phyloP scores from a whole-genome alignment of 345 rosid genomes.

The Clausena lansium region DNA sequence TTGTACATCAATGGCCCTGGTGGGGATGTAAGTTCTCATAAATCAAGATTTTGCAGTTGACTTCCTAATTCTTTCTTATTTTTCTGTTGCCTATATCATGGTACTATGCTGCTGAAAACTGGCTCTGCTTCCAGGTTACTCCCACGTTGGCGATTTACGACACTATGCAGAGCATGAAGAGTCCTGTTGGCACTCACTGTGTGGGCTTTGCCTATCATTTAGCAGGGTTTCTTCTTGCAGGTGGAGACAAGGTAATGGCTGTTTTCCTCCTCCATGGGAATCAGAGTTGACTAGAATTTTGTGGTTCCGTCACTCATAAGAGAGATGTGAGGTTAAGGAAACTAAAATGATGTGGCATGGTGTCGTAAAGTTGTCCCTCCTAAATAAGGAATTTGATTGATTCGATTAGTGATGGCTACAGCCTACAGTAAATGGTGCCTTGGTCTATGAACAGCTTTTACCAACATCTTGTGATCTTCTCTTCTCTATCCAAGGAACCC shows the following conservation, averaged over 20 bases:
- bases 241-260: conserved; percentile 78
- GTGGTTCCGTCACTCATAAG: not conserved
- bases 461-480: not conserved
- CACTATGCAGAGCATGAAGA: conserved; percentile 81
- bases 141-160: conserved; percentile 85
- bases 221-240: conserved; percentile 84
- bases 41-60: conserved; percentile 6
- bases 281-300: not conserved
- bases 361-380: not conserved
- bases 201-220: conserved; percentile 80
- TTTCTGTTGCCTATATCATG: conserved; percentile 1
- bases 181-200: conserved; percentile 73
- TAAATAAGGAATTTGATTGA: not conserved
- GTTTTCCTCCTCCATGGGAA: not conserved
- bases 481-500: not conserved
- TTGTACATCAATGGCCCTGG: conserved; percentile 81
- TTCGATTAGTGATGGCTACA: not conserved
- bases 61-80: not conserved
- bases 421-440: not conserved
- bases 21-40: conserved; percentile 69
- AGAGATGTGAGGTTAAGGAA: not conserved
- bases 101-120: conserved; percentile 5
- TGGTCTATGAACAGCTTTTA: not conserved
- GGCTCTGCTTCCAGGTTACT: conserved; percentile 53
- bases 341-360: not conserved